phyloP scores from a whole-genome alignment of 768 basidiomycete species.

The Lactarius indigo region DNA sequence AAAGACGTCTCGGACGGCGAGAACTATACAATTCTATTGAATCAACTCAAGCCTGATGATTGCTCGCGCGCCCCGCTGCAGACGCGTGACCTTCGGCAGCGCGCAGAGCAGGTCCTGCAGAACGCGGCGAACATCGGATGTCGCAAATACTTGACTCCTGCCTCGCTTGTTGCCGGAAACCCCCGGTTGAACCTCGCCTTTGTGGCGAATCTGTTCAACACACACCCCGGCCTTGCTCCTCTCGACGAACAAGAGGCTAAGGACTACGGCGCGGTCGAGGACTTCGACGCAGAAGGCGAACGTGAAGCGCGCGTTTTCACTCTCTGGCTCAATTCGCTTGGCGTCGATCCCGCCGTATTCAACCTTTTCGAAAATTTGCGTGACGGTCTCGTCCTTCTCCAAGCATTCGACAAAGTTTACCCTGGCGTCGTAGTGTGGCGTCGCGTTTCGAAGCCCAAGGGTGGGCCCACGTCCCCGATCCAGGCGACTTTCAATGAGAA shows the following conservation, averaged over 20 bases:
- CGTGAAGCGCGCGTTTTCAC: constrained; percentile 97
- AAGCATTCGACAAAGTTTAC: constrained; percentile 94
- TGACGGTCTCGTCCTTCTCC: constrained; percentile 87
- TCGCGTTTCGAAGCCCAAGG: constrained; percentile 91
- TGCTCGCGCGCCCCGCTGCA: constrained; percentile 91
- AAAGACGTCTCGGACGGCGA: constrained; percentile 96
- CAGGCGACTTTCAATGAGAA: constrained; percentile 31
- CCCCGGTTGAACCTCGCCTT: constrained; percentile 97
- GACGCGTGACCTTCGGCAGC: constrained; percentile 72
- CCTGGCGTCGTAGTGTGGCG: constrained; percentile 95
- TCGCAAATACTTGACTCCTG: constrained; percentile 91
- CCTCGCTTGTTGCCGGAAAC: constrained; percentile 90
- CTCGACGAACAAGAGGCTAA: constrained; percentile 93
- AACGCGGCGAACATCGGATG: constrained; percentile 94
- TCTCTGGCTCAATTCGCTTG: constrained; percentile 96
- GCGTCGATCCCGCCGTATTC: constrained; percentile 94
- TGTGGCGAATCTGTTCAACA: constrained; percentile 99
- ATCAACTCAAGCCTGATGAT: constrained; percentile 92
- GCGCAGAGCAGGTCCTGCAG: constrained; percentile 92
- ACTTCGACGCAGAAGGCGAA: constrained; percentile 99
- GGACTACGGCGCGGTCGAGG: constrained; percentile 84
- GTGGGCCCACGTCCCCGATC: constrained; percentile 43
- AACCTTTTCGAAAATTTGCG: constrained; percentile 95
- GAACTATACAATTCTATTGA: constrained; percentile 94
- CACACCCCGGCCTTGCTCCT: constrained; percentile 89